These are phyloP conservation scores for Syzygium jambos DNA, from an alignment of 345 rosid species.

Conservation along the genomic window DNA sequence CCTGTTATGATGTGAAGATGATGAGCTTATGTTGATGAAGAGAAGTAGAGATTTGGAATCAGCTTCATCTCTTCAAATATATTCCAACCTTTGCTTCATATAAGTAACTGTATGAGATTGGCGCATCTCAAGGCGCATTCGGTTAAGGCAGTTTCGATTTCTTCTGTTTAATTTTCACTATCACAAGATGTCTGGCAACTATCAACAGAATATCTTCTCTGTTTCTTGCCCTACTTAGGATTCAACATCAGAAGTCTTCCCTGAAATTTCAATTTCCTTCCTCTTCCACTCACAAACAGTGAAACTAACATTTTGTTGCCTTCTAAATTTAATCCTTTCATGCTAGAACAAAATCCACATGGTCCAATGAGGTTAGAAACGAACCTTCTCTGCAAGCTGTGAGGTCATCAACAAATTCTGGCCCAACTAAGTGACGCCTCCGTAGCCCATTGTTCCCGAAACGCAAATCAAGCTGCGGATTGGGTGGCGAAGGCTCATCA, in stretches of 20 bases:
- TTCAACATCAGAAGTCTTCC: not conserved
- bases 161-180: not conserved
- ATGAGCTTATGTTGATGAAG: not conserved
- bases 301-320: not conserved
- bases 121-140: not conserved
- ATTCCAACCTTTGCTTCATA: not conserved
- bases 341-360: not conserved
- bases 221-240: not conserved
- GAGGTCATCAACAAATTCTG: not conserved
- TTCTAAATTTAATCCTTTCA: not conserved
- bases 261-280: not conserved
- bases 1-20: slow-evolving; percentile 7
- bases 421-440: too few relatives aligned
- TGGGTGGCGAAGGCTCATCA: too few relatives aligned
- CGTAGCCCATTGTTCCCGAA: too few relatives aligned
- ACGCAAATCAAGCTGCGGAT: too few relatives aligned
- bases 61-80: not conserved
- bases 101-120: not conserved
- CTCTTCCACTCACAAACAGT: not conserved
- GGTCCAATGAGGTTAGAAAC: not conserved
- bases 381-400: slow-evolving; percentile 63
- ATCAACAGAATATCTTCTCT: not conserved
- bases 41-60: not conserved
- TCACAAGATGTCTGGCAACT: not conserved
- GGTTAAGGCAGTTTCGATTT: not conserved